A percentile compares a stretch with the other conserved stretches of the same genome.
These are phyloP conservation scores for Calocybe indica DNA, from an alignment of 768 basidiomycete species.

Conservation along the genomic window DNA sequence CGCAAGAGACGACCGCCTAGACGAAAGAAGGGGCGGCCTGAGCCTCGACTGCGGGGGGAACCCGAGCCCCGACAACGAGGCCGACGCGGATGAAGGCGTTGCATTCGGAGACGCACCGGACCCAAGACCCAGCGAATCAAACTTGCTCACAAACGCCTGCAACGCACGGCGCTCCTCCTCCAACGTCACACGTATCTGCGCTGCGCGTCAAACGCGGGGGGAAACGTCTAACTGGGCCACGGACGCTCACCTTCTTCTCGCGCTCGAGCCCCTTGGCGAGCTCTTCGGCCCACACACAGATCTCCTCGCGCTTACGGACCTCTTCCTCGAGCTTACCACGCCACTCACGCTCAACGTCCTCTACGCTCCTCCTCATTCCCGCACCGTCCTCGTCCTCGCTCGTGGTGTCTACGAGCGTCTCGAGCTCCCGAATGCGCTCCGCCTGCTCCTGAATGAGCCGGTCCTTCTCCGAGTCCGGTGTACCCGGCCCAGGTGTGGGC, in stretches of 20 bases:
- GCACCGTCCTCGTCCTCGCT: conserved; percentile 73
- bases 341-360: conserved; percentile 77
- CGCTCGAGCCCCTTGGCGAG: conserved; percentile 71
- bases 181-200: conserved; percentile 50
- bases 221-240: neutral
- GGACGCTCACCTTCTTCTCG: conserved; percentile 56
- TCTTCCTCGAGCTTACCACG: conserved; percentile 53
- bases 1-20: conserved; percentile 44
- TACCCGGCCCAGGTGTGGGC: conserved; percentile 57
- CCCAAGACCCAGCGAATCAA: conserved; percentile 65
- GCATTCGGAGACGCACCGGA: conserved; percentile 34
- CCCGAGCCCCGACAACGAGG: conserved; percentile 43
- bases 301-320: conserved; percentile 54
- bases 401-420: conserved; percentile 45
- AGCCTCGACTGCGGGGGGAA: conserved; percentile 34
- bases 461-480: conserved; percentile 79
- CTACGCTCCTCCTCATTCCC: conserved; percentile 59
- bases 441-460: conserved; percentile 65
- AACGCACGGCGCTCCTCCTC: conserved; percentile 78
- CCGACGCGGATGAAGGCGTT: conserved; percentile 42
- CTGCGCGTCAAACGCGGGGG: neutral
- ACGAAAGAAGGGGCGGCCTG: conserved; percentile 42
- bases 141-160: conserved; percentile 75
- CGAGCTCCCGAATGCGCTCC: conserved; percentile 73
- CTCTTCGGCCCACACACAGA: conserved; percentile 69